Evolutionary conservation across 345 rosid genomes (phyloP).

Genomic region (Populus tremula): DNA sequence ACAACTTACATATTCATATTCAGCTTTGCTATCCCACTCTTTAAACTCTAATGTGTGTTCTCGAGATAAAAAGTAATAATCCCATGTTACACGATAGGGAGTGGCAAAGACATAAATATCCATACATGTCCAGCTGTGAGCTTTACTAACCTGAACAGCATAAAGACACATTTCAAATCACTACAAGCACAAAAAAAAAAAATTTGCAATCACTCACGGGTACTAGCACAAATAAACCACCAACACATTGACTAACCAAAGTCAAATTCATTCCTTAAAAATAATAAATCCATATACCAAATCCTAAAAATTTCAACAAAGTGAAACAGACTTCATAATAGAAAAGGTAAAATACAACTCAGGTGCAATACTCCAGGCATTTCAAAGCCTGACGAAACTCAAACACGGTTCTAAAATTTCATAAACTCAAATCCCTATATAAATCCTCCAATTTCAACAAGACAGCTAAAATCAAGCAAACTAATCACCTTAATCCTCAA

Average conservation of each 20-base stretch:
- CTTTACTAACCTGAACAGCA: conserved; percentile 57
- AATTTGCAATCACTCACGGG: not conserved
- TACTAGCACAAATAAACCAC: not conserved
- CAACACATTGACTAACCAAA: not conserved
- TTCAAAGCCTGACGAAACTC: conserved; percentile 1
- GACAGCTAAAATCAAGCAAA: not conserved
- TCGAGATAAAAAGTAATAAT: conserved; percentile 75
- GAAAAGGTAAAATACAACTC: not conserved
- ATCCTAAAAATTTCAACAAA: conserved; percentile 12
- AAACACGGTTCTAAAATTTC: not conserved
- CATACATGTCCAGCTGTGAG: conserved; percentile 98
- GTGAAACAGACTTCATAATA: not conserved
- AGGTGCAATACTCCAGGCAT: not conserved
- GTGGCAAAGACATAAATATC: conserved; percentile 94
- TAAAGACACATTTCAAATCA: conserved; percentile 12
- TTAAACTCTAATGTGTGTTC: conserved; percentile 78
- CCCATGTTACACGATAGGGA: conserved; percentile 95
- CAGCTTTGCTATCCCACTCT: conserved; percentile 85
- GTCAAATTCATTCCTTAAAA: not conserved
- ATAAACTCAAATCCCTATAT: not conserved
- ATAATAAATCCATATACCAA: not conserved
- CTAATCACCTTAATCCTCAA: not conserved
- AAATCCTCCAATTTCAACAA: not conserved
- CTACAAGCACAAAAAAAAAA: not conserved
- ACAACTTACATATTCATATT: conserved; percentile 75